Evolutionary conservation across 345 rosid species (phyloP).

Genomic region (Rhodamnia rubescens): DNA sequence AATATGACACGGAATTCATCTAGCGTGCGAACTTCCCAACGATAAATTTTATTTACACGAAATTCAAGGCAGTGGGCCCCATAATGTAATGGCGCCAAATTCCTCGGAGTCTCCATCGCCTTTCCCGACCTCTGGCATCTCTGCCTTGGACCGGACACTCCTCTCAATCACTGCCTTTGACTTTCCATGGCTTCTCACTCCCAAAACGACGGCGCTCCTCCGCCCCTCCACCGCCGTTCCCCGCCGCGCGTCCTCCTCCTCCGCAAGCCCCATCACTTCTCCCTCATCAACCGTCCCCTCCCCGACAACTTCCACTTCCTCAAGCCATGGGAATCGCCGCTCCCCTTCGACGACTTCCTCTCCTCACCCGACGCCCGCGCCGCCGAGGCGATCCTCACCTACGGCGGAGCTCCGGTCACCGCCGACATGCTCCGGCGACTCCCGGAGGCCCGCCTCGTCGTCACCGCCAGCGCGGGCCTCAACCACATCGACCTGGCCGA

Average conservation of each 20-base stretch:
- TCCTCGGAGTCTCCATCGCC: not conserved
- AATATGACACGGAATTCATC: no score
- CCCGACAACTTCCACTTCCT: conserved; percentile 14
- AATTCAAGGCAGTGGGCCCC: no score
- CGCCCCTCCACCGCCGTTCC: not conserved
- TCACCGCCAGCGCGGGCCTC: conserved; percentile 20
- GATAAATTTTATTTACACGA: no score
- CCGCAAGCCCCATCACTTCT: conserved; percentile 1
- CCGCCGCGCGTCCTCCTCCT: conserved; percentile 11
- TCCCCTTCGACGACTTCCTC: conserved; percentile 27
- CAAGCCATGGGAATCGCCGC: conserved; percentile 20
- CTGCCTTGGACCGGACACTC: not conserved
- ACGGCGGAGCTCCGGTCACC: conserved; percentile 10
- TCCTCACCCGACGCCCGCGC: conserved; percentile 16
- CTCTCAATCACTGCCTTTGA: not conserved
- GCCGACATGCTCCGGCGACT: conserved; percentile 14
- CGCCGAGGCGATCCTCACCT: conserved; percentile 16
- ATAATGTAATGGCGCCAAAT: not conserved
- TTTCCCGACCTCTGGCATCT: not conserved
- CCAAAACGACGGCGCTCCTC: not conserved
- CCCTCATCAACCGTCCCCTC: not conserved
- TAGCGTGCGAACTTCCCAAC: no score
- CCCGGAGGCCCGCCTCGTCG: conserved; percentile 12
- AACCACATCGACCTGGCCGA: conserved; percentile 24
- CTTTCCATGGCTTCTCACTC: not conserved